phyloP scores from a whole-genome alignment of 2,329 filamentous ascomycete species.

The Volutella citrinella region DNA sequence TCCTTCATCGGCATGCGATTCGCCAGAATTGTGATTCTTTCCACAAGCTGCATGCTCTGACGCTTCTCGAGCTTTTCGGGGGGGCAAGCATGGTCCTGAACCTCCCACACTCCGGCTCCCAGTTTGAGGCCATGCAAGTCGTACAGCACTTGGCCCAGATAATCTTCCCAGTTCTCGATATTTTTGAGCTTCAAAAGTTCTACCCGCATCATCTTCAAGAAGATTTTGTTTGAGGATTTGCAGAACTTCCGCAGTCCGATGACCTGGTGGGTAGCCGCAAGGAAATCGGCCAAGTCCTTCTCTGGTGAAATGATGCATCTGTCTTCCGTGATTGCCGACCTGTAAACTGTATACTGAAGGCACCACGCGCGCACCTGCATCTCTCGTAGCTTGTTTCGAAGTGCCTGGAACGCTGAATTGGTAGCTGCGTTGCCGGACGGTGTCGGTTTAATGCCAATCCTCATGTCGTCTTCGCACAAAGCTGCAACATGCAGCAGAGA shows the following conservation, averaged over 20 bases:
- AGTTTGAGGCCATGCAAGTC: slow-evolving; percentile 82
- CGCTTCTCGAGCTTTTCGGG: slow-evolving; percentile 74
- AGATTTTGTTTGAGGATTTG: slow-evolving; percentile 79
- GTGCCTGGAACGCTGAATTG: slow-evolving; percentile 51
- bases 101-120: slow-evolving; percentile 61
- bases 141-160: slow-evolving; percentile 80
- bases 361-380: slow-evolving; percentile 88
- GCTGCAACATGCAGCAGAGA: slow-evolving; percentile 76
- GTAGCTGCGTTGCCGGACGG: slow-evolving; percentile 54
- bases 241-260: slow-evolving; percentile 83
- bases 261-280: slow-evolving; percentile 79
- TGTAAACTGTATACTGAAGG: slow-evolving; percentile 76
- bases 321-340: slow-evolving; percentile 69
- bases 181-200: slow-evolving; percentile 76
- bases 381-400: slow-evolving; percentile 71
- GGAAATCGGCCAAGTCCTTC: slow-evolving; percentile 73
- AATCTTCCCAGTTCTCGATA: slow-evolving; percentile 79
- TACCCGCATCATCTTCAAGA: slow-evolving; percentile 83
- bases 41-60: slow-evolving; percentile 77
- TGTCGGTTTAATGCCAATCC: slow-evolving; percentile 66
- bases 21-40: slow-evolving; percentile 78
- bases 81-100: slow-evolving; percentile 77
- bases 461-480: slow-evolving; percentile 81
- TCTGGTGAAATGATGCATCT: slow-evolving; percentile 63
- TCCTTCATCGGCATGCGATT: slow-evolving; percentile 87